phyloP scores from a whole-genome alignment of 352 stramenopile species.

The Saprolegnia diclina region DNA sequence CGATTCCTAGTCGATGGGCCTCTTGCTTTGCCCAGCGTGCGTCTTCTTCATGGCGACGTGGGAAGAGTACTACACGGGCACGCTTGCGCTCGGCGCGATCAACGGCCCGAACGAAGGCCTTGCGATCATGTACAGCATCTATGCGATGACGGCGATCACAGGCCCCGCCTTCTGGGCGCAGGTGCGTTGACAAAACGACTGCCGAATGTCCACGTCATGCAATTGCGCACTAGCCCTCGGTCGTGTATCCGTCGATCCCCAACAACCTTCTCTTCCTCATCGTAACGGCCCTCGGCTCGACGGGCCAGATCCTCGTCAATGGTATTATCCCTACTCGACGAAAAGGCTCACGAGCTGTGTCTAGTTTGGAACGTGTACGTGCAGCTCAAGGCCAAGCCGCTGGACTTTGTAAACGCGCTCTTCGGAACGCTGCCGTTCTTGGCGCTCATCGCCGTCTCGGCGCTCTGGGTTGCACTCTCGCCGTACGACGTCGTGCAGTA shows the following conservation, averaged over 20 bases:
- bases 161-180: slow-evolving; percentile 64
- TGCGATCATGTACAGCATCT: slow-evolving; percentile 82
- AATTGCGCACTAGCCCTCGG: slow-evolving; percentile 1
- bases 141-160: slow-evolving; percentile 56
- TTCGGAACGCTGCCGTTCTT: slow-evolving; percentile 60
- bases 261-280: slow-evolving; percentile 80
- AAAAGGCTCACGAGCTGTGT: neutral
- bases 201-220: neutral
- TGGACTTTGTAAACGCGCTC: slow-evolving; percentile 56
- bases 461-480: slow-evolving; percentile 68
- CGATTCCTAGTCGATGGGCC: slow-evolving; percentile 60
- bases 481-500: slow-evolving; percentile 76
- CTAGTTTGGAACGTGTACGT: slow-evolving; percentile 58
- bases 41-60: slow-evolving; percentile 98
- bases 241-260: slow-evolving; percentile 44
- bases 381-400: slow-evolving; percentile 51
- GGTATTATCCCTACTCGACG: slow-evolving; percentile 31
- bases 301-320: slow-evolving; percentile 68
- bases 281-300: slow-evolving; percentile 53
- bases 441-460: slow-evolving; percentile 60
- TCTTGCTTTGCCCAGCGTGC: slow-evolving; percentile 63
- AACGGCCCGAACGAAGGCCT: slow-evolving; percentile 97
- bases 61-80: slow-evolving; percentile 98
- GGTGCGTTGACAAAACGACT: slow-evolving; percentile 37
- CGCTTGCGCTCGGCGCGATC: slow-evolving; percentile 90